Evolutionary conservation across 1,139 yeast genomes (phyloP).

Genomic region (Debaryomycetaceae sp.): DNA sequence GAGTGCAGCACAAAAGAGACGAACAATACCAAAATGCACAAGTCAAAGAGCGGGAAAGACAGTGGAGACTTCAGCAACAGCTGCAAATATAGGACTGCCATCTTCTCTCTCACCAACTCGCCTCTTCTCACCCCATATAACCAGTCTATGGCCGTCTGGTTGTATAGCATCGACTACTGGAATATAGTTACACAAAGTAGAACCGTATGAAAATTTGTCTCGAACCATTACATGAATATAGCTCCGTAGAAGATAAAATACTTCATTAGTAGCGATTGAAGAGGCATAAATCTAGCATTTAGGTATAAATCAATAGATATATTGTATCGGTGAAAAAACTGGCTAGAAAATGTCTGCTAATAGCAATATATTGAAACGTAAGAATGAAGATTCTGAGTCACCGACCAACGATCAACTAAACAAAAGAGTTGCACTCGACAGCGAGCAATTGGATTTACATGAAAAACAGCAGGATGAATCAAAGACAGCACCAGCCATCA

Average conservation of each 20-base stretch:
- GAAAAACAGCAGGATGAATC: constrained; percentile 38
- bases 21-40: constrained; percentile 57
- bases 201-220: neutral
- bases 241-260: neutral
- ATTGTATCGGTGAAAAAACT: neutral
- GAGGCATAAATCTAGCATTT: neutral
- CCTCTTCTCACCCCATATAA: neutral
- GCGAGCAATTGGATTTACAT: constrained; percentile 37
- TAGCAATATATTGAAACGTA: constrained; percentile 55
- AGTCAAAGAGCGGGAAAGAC: constrained; percentile 34
- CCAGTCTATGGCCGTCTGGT: neutral
- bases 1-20: constrained; percentile 71
- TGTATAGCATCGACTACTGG: neutral
- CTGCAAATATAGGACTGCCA: constrained; percentile 1
- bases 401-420: constrained; percentile 33
- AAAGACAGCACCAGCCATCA: constrained; percentile 40
- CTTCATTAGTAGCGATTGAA: neutral
- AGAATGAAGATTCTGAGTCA: constrained; percentile 56
- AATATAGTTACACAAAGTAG: constrained; percentile 1
- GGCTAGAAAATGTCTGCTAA: constrained; percentile 16
- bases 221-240: neutral
- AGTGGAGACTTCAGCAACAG: constrained; percentile 24
- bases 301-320: neutral
- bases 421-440: constrained; percentile 72
- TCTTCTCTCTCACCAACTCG: neutral